Base-by-base conservation (phyloP, 805 yeast species). In the Starmerella riodocensis region DNA sequence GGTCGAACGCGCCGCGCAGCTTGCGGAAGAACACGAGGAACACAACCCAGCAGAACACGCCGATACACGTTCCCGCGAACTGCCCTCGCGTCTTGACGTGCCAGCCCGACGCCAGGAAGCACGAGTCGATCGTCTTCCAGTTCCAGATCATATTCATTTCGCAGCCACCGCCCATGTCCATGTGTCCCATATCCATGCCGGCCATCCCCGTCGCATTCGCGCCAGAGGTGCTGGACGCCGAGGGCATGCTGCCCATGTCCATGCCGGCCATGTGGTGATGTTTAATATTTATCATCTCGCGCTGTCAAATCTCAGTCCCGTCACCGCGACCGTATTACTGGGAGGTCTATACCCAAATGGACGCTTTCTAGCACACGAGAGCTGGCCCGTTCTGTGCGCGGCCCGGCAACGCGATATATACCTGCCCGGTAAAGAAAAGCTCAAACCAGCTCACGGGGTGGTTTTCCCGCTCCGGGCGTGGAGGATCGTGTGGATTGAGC, bases 41-140 rank as follows among this genome's bases (percentile, higher is more conserved):
- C 36, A 75, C 55, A 3, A 73, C 76, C 52, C 78, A 59, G 22
- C 71, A 59, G 53, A 76, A 70, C 8, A 74, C 71, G n/a, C 83
- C 83, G 23, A 78, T 63, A 58, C 84, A 78, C 1, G 80, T 66
- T n/a, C 82, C 83, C 3, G 80, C 83, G 60, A 77, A 77, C 58
- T 66, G 73, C 1, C 76, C 78, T 40, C 61, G 62, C 2, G 74
- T 61, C 13, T 57, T 63, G 32, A 73, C 71, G 42, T 73, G 80
- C 85, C 85, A 77, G 23, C 76, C 59, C 32, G 56, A 61, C 6
- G 81, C 66, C 44, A 78, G 63, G 52, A 77, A 77, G 53, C 83
- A 78, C 4, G 76, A 60, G 48, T 77, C 76, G 22, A 76, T 64
- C 0, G 80, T 74, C 48, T 73, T 63, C 83, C 84, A 77, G 54